Evolutionary conservation across 78 protist genomes (phyloP).

Genomic region (Creolimax fragrantissima): DNA sequence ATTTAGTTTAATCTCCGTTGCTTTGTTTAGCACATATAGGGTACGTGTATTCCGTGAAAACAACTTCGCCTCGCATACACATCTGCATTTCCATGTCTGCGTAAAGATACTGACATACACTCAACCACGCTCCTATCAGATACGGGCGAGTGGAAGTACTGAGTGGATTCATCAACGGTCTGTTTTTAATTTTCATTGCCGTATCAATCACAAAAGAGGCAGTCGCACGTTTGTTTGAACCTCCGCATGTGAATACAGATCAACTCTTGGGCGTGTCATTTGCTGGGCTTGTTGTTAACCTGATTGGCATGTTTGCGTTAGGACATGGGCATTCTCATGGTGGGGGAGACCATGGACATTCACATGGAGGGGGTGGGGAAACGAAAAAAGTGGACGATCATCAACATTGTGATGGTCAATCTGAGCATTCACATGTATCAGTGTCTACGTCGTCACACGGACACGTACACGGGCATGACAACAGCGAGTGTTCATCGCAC

Average conservation of each 20-base stretch:
- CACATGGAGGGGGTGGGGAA: slow-evolving; percentile 17
- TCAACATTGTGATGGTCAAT: too few species aligned
- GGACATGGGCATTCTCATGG: slow-evolving; percentile 49
- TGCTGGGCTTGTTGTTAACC: slow-evolving; percentile 79
- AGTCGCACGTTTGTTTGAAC: slow-evolving; percentile 62
- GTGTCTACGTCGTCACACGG: neutral
- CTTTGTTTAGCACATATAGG: too few species aligned
- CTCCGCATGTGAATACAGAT: slow-evolving; percentile 68
- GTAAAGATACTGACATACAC: too few species aligned
- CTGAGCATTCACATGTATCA: neutral
- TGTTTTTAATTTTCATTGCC: slow-evolving; percentile 74
- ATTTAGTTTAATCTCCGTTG: too few species aligned
- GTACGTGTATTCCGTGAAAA: too few species aligned
- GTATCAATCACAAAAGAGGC: slow-evolving; percentile 70
- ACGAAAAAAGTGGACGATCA: neutral
- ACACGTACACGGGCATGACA: neutral
- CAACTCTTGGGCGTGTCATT: slow-evolving; percentile 75
- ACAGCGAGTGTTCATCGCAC: too few species aligned
- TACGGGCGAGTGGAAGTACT: too few species aligned
- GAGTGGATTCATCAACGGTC: slow-evolving; percentile 83
- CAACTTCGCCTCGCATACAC: too few species aligned
- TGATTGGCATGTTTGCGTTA: slow-evolving; percentile 79
- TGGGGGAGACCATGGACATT: slow-evolving; percentile 24
- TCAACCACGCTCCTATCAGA: too few species aligned
- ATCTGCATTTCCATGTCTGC: too few species aligned